Conservation (phyloP, 352 stramenopile species). For the Aphanomyces euteiches region DNA sequence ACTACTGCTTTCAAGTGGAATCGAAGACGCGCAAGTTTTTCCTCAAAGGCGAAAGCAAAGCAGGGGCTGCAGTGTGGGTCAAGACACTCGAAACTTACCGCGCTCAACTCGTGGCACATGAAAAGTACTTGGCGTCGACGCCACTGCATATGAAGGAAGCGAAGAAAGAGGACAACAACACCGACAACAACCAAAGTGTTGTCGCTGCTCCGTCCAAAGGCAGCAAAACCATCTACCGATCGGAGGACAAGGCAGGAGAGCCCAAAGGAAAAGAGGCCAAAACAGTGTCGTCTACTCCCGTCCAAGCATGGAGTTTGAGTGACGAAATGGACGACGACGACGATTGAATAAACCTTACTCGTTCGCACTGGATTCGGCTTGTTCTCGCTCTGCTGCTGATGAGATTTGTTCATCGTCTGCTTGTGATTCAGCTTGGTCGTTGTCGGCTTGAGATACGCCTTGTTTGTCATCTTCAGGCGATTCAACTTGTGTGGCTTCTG, state of each 20-base stretch:
- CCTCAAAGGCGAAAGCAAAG: constrained; percentile 79
- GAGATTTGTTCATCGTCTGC: not conserved
- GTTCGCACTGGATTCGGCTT: not conserved
- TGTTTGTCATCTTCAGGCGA: not conserved
- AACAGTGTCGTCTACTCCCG: not conserved
- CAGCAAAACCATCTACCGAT: not conserved
- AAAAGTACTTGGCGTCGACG: constrained; percentile 54
- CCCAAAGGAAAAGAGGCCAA: not conserved
- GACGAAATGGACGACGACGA: constrained; percentile 14
- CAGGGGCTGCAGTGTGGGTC: constrained; percentile 72
- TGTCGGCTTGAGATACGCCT: not conserved
- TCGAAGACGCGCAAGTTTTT: constrained; percentile 82
- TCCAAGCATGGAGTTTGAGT: constrained; percentile 25
- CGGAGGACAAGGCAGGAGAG: constrained; percentile 18
- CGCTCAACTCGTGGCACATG: constrained; percentile 59
- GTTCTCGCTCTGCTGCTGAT: not conserved
- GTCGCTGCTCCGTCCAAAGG: not conserved
- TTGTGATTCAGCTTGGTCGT: not conserved
- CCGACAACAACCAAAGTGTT: not conserved
- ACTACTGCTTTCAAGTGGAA: constrained; percentile 83
- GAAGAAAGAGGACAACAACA: not conserved
- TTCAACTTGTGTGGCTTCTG: not conserved
- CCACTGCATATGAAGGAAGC: not conserved
- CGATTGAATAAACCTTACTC: constrained; percentile 12
- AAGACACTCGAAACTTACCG: constrained; percentile 78